Evolutionary conservation across 129 eudicot genomes (phyloP), one percentile per base, ranked within the genome.

Genomic region (Flaveria sonorensis): DNA sequence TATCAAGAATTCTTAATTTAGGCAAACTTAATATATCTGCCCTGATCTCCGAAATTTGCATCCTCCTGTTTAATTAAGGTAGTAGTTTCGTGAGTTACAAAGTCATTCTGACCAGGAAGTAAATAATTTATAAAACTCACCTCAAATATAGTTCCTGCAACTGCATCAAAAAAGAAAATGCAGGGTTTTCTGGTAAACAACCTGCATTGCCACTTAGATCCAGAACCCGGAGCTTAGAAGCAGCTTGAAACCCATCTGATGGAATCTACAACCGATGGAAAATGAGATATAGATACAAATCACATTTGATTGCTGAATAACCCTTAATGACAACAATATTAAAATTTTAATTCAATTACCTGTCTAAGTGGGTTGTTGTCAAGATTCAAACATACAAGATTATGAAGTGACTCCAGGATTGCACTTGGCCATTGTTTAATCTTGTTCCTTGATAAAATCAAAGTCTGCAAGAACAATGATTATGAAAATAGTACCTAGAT

Each of bases 61-160:
- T 87, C 85, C 99, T 81, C 72, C 99, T 94, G 90, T 83, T 77
- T 64, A 78, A 39, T 8, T 51, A 75, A 65, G 18, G 43, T 43
- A 47, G 19, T 63, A 82, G 45, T 45, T 66, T 39, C 16, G 10
- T 50, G 50, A 42, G 53, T 16, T 32, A 43, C 43, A 67, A 16
- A 70, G 18, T 48, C 57, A 74, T 24, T 51, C 18, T 60, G 10
- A 70, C 12, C 21, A 81, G 20, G 7, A 78, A 26, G 47, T 4
- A 53, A 10, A 32, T 42, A 20, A 55, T 24, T 20, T 50, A 39
- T 39, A 10, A 40, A 57, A 69, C 76, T 70, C 40, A 87, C 99
- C 99, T 91, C 42, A 94, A 79, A 74, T 91, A 94, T 77, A 94
- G 96, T 84, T 94, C 99, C 84, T 89, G 91, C 84, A 94, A 76